phyloP scores from a whole-genome alignment of 495 filamentous ascomycete genomes.

The Hyaloscypha hepaticicola region DNA sequence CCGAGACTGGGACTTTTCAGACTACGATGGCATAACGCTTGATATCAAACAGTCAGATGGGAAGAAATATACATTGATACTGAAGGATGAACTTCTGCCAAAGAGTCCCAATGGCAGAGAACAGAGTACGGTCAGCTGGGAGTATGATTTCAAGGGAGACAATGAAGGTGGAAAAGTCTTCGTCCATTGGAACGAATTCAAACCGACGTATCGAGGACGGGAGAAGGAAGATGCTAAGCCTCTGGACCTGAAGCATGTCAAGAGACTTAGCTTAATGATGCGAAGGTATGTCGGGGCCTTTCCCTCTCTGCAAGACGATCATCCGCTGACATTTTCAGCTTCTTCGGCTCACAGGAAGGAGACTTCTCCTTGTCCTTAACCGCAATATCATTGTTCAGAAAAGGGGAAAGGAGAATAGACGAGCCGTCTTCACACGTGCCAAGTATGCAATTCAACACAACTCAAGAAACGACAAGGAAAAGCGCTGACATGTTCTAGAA shows the following conservation, averaged over 20 bases:
- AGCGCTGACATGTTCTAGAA: background rate
- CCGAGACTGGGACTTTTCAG: constrained; percentile 53
- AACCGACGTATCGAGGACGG: constrained; percentile 70
- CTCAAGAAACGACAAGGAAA: background rate
- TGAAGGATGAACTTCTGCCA: constrained; percentile 65
- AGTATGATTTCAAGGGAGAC: constrained; percentile 48
- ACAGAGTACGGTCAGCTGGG: constrained; percentile 58
- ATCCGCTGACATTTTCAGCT: constrained; percentile 44
- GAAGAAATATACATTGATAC: constrained; percentile 66
- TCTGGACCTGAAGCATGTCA: constrained; percentile 58
- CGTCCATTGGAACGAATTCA: constrained; percentile 61
- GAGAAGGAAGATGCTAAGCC: constrained; percentile 52
- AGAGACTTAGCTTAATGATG: constrained; percentile 71
- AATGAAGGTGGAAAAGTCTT: constrained; percentile 37
- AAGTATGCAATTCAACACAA: background rate
- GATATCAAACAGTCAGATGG: constrained; percentile 36
- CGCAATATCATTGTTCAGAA: constrained; percentile 46
- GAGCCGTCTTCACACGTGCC: background rate
- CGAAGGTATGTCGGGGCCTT: constrained; percentile 56
- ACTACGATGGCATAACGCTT: constrained; percentile 50
- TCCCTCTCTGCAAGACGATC: background rate
- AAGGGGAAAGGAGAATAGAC: background rate
- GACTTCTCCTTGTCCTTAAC: constrained; percentile 58
- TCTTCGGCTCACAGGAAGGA: constrained; percentile 74
- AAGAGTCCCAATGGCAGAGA: constrained; percentile 59